These are phyloP conservation scores for Rhodotorula sp. DNA, from an alignment of 1,284 basidiomycete genomes.

Conservation along the genomic window DNA sequence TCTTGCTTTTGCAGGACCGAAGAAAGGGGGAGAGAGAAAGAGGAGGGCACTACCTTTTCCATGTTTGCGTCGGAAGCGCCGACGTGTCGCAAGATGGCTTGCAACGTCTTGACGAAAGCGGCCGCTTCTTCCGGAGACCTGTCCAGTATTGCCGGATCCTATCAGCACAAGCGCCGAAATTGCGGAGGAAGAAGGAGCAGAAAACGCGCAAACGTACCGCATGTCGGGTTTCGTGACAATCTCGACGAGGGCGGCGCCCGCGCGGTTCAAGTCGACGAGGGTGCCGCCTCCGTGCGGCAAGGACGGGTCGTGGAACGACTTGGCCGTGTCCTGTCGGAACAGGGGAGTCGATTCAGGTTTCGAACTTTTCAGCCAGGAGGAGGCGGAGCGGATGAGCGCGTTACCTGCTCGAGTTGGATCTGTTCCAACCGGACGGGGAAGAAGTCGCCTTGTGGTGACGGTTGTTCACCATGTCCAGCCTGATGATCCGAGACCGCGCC, in stretches of 20 bases:
- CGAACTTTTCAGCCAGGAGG: too few relatives aligned
- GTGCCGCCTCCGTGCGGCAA: constrained; percentile 56
- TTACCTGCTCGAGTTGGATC: constrained; percentile 91
- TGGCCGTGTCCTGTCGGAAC: constrained; percentile 78
- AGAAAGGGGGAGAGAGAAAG: too few relatives aligned
- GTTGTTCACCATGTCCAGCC: neutral
- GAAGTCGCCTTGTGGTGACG: neutral
- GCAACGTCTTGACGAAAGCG: constrained; percentile 81
- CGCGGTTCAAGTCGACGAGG: constrained; percentile 84
- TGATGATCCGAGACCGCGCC: neutral
- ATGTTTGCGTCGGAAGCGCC: constrained; percentile 94
- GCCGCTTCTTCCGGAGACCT: constrained; percentile 86
- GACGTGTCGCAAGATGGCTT: constrained; percentile 74
- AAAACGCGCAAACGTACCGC: constrained; percentile 31
- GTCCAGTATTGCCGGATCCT: too few relatives aligned
- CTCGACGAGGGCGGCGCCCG: constrained; percentile 87
- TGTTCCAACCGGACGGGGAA: constrained; percentile 76
- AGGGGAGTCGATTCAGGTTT: neutral
- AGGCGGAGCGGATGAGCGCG: constrained; percentile 26
- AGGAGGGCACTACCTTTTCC: constrained; percentile 70
- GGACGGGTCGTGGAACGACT: constrained; percentile 68
- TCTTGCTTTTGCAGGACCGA: too few relatives aligned
- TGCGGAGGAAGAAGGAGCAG: constrained; percentile 1
- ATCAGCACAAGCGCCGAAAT: neutral
- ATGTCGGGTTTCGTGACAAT: constrained; percentile 95